Percentiles rank a stretch among this genome's conserved stretches.
These are phyloP conservation scores for Conticribra weissflogii DNA, from an alignment of 108 stramenopile species.

Conservation along the genomic window DNA sequence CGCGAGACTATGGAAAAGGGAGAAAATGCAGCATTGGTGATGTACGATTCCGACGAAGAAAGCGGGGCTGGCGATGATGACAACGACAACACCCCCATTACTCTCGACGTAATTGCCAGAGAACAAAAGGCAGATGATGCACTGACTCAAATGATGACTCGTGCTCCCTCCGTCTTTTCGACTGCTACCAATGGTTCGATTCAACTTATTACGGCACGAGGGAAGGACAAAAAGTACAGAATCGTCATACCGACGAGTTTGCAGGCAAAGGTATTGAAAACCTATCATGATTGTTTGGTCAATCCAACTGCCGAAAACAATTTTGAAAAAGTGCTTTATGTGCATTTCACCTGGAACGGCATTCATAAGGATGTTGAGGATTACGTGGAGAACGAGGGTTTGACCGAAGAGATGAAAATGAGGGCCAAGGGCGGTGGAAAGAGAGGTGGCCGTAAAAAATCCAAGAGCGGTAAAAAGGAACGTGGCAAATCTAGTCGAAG, in stretches of 20 bases:
- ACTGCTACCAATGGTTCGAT: constrained; percentile 35
- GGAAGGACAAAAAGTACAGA: constrained; percentile 36
- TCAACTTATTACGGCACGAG: constrained; percentile 33
- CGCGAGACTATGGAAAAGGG: constrained; percentile 25
- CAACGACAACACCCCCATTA: constrained; percentile 24
- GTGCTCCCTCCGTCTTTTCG: constrained; percentile 28
- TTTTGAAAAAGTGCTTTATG: constrained; percentile 34
- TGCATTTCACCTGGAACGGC: constrained; percentile 42
- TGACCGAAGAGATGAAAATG: constrained; percentile 37
- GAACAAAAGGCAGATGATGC: constrained; percentile 24
- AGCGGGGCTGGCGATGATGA: constrained; percentile 14
- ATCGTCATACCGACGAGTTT: constrained; percentile 30
- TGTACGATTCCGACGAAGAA: constrained; percentile 11
- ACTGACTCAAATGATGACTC: constrained; percentile 23
- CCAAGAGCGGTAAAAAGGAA: background rate
- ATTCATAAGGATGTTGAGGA: constrained; percentile 35
- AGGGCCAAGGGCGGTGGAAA: background rate
- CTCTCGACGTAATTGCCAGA: constrained; percentile 35
- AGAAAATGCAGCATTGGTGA: constrained; percentile 21
- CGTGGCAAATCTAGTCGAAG: background rate
- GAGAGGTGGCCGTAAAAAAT: too few species aligned
- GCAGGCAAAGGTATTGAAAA: constrained; percentile 32
- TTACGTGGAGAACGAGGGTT: constrained; percentile 26
- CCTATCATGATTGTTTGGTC: constrained; percentile 40
- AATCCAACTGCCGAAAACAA: constrained; percentile 40